These are phyloP conservation scores for Pseudogymnoascus sp. DNA, from an alignment of 2,329 filamentous ascomycete species.

Conservation along the genomic window DNA sequence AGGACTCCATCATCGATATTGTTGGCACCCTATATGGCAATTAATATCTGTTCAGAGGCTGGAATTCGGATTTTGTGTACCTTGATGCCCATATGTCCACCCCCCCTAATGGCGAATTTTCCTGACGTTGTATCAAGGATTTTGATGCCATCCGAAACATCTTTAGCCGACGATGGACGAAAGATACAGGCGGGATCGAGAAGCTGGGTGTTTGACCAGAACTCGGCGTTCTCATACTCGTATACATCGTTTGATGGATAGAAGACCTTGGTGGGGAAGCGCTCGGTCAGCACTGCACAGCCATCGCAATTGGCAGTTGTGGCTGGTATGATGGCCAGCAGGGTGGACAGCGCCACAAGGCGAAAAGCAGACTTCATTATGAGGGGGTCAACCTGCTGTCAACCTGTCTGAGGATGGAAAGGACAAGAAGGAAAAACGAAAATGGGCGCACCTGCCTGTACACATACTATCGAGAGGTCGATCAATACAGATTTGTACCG, in stretches of 20 bases:
- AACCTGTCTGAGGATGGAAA: not conserved
- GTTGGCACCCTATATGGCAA: constrained; percentile 20
- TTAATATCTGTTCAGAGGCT: not conserved
- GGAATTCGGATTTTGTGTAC: not conserved
- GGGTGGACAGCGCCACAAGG: not conserved
- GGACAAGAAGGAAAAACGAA: not conserved
- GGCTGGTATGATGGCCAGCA: not conserved
- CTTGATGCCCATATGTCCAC: constrained; percentile 11
- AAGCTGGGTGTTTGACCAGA: constrained; percentile 11
- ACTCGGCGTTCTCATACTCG: constrained; percentile 9
- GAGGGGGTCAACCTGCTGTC: not conserved
- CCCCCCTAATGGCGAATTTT: constrained; percentile 11
- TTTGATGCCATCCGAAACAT: constrained; percentile 9
- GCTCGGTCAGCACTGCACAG: not conserved
- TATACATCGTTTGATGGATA: not conserved
- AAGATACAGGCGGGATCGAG: constrained; percentile 10
- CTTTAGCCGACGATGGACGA: constrained; percentile 9
- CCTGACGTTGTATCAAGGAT: not conserved
- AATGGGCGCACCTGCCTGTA: not conserved
- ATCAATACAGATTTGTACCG: not conserved
- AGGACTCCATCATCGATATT: constrained; percentile 27
- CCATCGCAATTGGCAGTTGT: not conserved
- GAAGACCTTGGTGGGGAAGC: constrained; percentile 11
- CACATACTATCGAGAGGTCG: not conserved
- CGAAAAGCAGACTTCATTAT: not conserved